phyloP scores from a whole-genome alignment of 2,329 filamentous ascomycete genomes.

The Bisporella sp. region DNA sequence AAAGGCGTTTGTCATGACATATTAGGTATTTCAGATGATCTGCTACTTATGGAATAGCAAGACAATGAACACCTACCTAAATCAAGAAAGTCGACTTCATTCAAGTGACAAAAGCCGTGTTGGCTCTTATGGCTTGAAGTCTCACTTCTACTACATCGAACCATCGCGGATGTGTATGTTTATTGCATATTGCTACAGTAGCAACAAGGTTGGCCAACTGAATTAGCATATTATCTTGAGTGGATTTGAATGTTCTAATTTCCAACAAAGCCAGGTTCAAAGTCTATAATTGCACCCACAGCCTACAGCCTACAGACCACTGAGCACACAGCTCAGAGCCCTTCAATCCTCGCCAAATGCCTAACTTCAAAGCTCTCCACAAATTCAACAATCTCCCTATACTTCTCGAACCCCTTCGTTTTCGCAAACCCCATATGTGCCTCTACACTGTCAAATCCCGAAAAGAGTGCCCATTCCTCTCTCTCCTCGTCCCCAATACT shows the following conservation, averaged over 20 bases:
- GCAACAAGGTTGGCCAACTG: too few relatives aligned
- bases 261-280: too few relatives aligned
- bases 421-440: slow-evolving; percentile 9
- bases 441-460: slow-evolving; percentile 11
- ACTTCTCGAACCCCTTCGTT: slow-evolving; percentile 8
- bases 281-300: background rate
- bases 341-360: slow-evolving; percentile 8
- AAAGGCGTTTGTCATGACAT: slow-evolving; percentile 17
- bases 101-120: too few relatives aligned
- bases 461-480: slow-evolving; percentile 16
- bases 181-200: too few relatives aligned
- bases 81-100: too few relatives aligned
- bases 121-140: too few relatives aligned
- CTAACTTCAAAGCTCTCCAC: slow-evolving; percentile 11
- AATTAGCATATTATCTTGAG: too few relatives aligned
- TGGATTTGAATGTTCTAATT: too few relatives aligned
- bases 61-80: background rate
- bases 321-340: background rate
- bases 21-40: slow-evolving; percentile 11
- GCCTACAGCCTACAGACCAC: background rate
- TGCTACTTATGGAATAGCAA: slow-evolving; percentile 17
- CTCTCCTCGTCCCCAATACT: slow-evolving; percentile 3
- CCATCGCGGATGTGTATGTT: too few relatives aligned
- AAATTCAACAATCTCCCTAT: slow-evolving; percentile 9
- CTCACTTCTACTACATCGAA: too few relatives aligned